Base-by-base conservation (phyloP, 768 basidiomycete species). In the Suillus plorans region DNA sequence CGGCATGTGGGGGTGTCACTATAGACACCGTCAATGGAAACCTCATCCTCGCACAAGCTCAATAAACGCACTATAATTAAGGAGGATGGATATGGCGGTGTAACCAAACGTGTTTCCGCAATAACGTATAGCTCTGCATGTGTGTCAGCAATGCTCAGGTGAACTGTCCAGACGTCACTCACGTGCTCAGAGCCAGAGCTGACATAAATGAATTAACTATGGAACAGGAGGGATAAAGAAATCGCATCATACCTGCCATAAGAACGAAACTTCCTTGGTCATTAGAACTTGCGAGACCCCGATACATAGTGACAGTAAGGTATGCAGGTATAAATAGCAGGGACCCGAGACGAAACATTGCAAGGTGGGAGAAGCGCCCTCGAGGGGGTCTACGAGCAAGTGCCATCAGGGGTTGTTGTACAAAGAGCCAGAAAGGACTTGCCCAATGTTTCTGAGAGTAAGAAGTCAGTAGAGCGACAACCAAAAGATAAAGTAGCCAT, bases 1-100 rank as follows among this genome's bases (percentile, higher is more conserved):
- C 87, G 9, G 94, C 88, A 45, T 84, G 83, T 1, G 95, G 94
- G 2, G 97, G 95, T 0, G 95, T 94, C 91, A 97, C 93, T 95
- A 64, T 56, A 63, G 55, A 64, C 55, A 63, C 68, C 47, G 39
- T 34, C 50, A 56, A 34, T 56, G 36, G 5, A 52, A 28, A 59
- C 18, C n/a, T 36, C 61, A 63, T 60, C 41, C 41, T 12, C 16
- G 47, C 66, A 42, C 34, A 56, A 63, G 34, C 10, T 61, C 25
- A 20, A 34, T 62, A 34, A n/a, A 73, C 84, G 34, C 73, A 92
- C 91, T 92, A 73, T 94, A 94, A 72, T 94, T 93, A 6, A 97
- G 80, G 13, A 96, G 82, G 61, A 97, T 93, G 34, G 94, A 89
- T 65, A 97, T 86, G 1, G 95, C 85, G 0, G 97, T 99, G 77